phyloP scores from a whole-genome alignment of 192 early-diverging fungal species.

The Coemansia furcata region DNA sequence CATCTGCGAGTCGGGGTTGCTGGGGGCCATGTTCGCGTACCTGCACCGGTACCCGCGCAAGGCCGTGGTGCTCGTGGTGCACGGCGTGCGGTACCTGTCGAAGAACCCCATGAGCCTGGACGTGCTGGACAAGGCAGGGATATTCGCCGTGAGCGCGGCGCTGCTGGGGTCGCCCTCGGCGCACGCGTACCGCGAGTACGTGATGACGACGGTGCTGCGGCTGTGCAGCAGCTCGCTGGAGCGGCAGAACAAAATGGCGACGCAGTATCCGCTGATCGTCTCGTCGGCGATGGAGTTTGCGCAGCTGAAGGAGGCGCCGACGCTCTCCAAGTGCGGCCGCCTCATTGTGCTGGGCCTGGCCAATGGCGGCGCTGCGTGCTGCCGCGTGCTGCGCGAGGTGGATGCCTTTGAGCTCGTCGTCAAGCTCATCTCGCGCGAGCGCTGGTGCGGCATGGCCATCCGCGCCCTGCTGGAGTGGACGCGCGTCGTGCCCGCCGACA shows the following conservation, averaged over 20 bases:
- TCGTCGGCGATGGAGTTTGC: constrained; percentile 47
- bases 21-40: constrained; percentile 29
- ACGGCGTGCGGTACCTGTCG: constrained; percentile 47
- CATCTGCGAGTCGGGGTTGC: constrained; percentile 45
- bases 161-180: constrained; percentile 30
- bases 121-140: constrained; percentile 45
- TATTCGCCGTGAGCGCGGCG: constrained; percentile 38
- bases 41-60: constrained; percentile 44
- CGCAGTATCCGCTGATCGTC: constrained; percentile 32
- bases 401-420: constrained; percentile 50
- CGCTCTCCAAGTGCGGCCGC: constrained; percentile 44
- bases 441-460: constrained; percentile 52
- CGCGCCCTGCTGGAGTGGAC: constrained; percentile 52
- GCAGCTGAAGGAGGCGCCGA: constrained; percentile 36
- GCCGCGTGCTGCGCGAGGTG: constrained; percentile 50
- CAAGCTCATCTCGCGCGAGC: constrained; percentile 54
- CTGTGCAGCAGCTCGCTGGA: constrained; percentile 47
- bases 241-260: constrained; percentile 43
- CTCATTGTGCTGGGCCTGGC: constrained; percentile 44
- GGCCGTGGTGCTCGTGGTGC: constrained; percentile 43
- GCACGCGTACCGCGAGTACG: constrained; percentile 47
- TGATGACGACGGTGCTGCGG: constrained; percentile 49
- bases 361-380: constrained; percentile 42
- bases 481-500: constrained; percentile 36
- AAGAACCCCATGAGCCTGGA: constrained; percentile 53